Base-by-base conservation (phyloP, 257 asterid species). In the Plantago major region DNA sequence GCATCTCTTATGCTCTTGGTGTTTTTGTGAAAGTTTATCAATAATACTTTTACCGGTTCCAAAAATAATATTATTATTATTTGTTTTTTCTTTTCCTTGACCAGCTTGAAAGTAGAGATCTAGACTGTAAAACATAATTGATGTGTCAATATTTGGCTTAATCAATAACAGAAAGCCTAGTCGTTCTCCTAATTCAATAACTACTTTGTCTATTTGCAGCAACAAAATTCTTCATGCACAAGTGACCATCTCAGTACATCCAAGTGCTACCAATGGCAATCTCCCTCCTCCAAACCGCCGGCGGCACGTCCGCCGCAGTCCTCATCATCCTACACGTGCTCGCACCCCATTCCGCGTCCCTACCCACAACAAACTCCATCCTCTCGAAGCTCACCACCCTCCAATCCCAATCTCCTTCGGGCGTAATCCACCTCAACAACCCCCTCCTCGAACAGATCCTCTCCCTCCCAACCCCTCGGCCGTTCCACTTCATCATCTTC, bases 401-500 rank as follows among this genome's bases (percentile, higher is more conserved):
- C 74, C 94, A 71, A 50, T 81, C 97, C 18, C 60, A 71, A 30
- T 81, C 87, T 64, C 52, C 70, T 6, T 56, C 73, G 63, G 92
- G 92, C 63, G 78, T 87, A 42, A 81, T 87, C 81, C 85, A 67
- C 79, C 88, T 87, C 59, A 69, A 71, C 64, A 87, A 81, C 18
- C 26, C 61, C 45, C 89, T 85, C 73, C 80, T 87, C 77, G 73
- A 63, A 63, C 87, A 83, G 72, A 73, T 85, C 68, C 57, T 75
- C 58, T 74, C 93, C 46, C 62, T 78, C 68, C 80, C 89, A 56
- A 37, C 79, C 3, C 95, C 95, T 46, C 90, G 89, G 14, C 82
- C 92, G 26, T 89, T 86, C 75, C 78, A 81, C 58, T 82, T 77
- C 69, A 11, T 89, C 72, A 54, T 89, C 78, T 89, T 89, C 85